Conservation (phyloP, 352 stramenopile species). For the Globisporangium abappressorium region DNA sequence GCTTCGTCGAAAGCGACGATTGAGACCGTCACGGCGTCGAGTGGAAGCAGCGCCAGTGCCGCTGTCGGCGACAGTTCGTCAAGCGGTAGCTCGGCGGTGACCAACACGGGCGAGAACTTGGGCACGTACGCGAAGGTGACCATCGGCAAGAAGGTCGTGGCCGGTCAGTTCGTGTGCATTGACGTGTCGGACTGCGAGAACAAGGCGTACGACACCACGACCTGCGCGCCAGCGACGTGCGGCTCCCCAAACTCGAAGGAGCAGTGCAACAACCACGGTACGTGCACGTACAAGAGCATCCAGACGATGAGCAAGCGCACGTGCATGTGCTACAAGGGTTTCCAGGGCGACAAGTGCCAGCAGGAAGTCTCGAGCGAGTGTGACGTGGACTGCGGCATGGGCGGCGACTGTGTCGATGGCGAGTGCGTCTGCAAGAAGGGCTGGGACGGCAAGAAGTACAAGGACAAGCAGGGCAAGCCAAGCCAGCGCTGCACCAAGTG, state of each 20-base stretch:
- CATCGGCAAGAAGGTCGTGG: conserved; percentile 51
- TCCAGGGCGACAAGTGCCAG: conserved; percentile 28
- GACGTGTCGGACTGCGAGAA: conserved; percentile 60
- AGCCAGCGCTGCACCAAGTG: conserved; percentile 34
- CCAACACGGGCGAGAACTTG: conserved; percentile 24
- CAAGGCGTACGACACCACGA: conserved; percentile 35
- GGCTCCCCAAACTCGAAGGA: conserved; percentile 37
- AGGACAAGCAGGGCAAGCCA: conserved; percentile 25
- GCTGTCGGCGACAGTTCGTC: conserved; percentile 10
- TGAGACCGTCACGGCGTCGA: conserved; percentile 8
- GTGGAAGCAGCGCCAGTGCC: background rate
- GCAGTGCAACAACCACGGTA: conserved; percentile 68
- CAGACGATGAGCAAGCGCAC: conserved; percentile 52
- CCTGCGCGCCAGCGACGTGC: conserved; percentile 31
- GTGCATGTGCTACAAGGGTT: conserved; percentile 55
- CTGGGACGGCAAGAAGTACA: conserved; percentile 31
- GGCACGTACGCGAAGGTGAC: conserved; percentile 48
- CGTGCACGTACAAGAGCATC: conserved; percentile 67
- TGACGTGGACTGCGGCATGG: conserved; percentile 35
- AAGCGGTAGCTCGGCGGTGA: conserved; percentile 9
- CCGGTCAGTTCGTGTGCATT: conserved; percentile 49
- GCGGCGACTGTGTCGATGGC: conserved; percentile 32
- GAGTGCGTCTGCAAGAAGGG: conserved; percentile 32
- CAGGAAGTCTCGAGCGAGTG: conserved; percentile 23
- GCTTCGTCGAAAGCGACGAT: conserved; percentile 9